Evolutionary conservation across 345 rosid genomes (phyloP), one percentile per base, ranked within the genome.

Genomic region (Aquilaria malaccensis): DNA sequence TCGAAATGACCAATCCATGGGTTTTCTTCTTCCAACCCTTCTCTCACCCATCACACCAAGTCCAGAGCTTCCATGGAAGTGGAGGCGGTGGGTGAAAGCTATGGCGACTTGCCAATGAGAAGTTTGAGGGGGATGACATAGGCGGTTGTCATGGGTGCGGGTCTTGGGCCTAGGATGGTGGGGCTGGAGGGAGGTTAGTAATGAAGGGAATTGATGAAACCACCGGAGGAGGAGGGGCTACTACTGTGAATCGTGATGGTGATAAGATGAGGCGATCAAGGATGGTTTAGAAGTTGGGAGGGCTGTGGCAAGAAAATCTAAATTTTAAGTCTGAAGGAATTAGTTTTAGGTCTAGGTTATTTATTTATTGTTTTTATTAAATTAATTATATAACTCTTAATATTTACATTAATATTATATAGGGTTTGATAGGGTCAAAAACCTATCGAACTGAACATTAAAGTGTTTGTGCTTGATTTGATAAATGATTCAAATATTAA

Each of bases 101-200:
- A 97, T 0, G 97, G 97, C 2, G 97, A 88, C 64, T 91, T 90
- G 29, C 99, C 97, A 0, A 93, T 91, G 4, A 95, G 85, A 65
- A 95, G 58, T 58, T 95, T 97, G 10, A 95, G 84, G 50, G 90
- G 46, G 4, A 95, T 81, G 97, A 0, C 85, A 74, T 0, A 95
- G 88, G n/a, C 74, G 78, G 66, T 60, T 74, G 52, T 75, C 80
- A 0, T 88, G 81, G 58, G 81, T 22, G 22, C 22, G 22, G 22
- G 22, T 22, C 77, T 0, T 91, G 86, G 45, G 97, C 93, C 64
- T 79, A 43, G 82, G 55, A 52, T 71, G 70, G 22, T 91, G 86
- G 0, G 89, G 61, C 63, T 83, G 91, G 74, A 80, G 67, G 1
- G 87, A 58, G 55, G 81, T 80, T 49, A 85, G 70, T 88, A 91